Evolutionary conservation across 2,329 filamentous ascomycete genomes (phyloP).

Genomic region (Paracorniculantispora psalliotae): DNA sequence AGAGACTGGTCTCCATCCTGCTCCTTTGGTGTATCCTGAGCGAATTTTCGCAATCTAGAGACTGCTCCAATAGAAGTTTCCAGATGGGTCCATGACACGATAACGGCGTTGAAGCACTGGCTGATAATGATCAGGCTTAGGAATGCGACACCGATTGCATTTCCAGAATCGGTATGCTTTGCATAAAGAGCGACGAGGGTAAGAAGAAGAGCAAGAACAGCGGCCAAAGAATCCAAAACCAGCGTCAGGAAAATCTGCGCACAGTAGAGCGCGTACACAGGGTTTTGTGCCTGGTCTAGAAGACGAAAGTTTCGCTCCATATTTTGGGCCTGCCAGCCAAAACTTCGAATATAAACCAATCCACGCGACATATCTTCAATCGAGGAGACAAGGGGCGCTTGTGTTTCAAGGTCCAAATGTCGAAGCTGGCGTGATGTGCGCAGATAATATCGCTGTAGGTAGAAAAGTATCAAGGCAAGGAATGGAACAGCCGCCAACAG

Average conservation of each 20-base stretch:
- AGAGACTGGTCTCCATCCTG: neutral
- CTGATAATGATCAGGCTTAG: neutral
- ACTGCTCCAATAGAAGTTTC: neutral
- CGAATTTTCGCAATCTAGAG: neutral
- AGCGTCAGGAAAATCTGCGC: conserved; percentile 51
- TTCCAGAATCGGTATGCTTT: neutral
- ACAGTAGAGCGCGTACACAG: conserved; percentile 49
- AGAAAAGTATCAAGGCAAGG: neutral
- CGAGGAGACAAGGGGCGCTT: conserved; percentile 28
- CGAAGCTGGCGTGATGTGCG: conserved; percentile 32
- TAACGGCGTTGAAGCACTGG: neutral
- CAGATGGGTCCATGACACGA: neutral
- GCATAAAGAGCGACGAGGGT: neutral
- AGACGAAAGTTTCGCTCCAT: conserved; percentile 38
- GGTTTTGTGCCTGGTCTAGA: conserved; percentile 46
- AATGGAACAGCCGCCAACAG: conserved; percentile 24
- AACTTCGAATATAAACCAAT: conserved; percentile 46
- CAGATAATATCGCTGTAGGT: conserved; percentile 27
- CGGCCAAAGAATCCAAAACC: conserved; percentile 42
- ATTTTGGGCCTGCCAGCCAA: conserved; percentile 44
- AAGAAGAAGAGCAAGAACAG: conserved; percentile 27
- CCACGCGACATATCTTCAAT: conserved; percentile 41
- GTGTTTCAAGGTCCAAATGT: conserved; percentile 31
- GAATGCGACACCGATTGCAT: neutral
- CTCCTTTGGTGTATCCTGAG: neutral